These are phyloP conservation scores for Xylariaceae sp. DNA, from an alignment of 2,329 filamentous ascomycete genomes.

Conservation along the genomic window DNA sequence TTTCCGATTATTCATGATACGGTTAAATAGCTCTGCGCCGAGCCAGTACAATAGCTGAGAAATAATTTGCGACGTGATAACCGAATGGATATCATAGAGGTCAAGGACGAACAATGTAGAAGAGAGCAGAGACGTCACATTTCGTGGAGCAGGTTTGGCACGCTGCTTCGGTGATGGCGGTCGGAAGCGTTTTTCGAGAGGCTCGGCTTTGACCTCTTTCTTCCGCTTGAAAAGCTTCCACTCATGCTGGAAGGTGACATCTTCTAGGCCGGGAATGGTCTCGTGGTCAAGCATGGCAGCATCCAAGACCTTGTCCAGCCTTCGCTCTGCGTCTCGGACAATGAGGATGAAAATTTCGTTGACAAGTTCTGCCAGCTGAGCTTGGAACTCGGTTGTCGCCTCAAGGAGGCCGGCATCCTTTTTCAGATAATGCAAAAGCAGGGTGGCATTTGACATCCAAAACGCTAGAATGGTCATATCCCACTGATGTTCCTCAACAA, in stretches of 20 bases:
- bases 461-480: conserved; percentile 99
- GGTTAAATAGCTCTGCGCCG: conserved; percentile 92
- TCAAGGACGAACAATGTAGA: conserved; percentile 96
- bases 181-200: conserved; percentile 82
- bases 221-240: conserved; percentile 97
- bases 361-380: conserved; percentile 88
- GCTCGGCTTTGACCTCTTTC: conserved; percentile 83
- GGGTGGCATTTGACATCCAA: conserved; percentile 95
- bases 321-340: conserved; percentile 89
- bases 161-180: conserved; percentile 91
- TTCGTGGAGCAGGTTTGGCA: conserved; percentile 87
- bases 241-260: conserved; percentile 95
- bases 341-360: conserved; percentile 99
- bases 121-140: conserved; percentile 90
- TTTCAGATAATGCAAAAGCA: conserved; percentile 94
- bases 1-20: conserved; percentile 92
- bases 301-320: conserved; percentile 94
- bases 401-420: conserved; percentile 81
- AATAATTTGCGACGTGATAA: conserved; percentile 87
- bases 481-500: conserved; percentile 95
- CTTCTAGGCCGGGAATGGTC: conserved; percentile 94
- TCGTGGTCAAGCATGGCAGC: conserved; percentile 95
- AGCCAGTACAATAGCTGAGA: conserved; percentile 96
- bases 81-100: conserved; percentile 97
- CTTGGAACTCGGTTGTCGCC: conserved; percentile 83